Conservation (phyloP, 2,329 filamentous ascomycete genomes). For the Cercospora brassicicola region DNA sequence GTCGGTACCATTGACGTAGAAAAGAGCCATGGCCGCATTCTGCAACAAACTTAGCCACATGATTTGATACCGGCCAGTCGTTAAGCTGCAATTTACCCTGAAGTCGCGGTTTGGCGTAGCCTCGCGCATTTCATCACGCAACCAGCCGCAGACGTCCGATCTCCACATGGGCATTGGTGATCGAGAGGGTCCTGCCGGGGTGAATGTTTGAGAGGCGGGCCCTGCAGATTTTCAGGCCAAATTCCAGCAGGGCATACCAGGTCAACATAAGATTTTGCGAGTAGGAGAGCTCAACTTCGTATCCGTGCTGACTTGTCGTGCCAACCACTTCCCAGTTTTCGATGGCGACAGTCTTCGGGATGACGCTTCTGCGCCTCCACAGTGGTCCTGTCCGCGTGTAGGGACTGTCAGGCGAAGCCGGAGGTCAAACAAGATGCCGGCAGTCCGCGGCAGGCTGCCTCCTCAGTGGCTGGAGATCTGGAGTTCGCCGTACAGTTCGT, state of each 20-base stretch:
- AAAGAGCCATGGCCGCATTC: conserved; percentile 11
- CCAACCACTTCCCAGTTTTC: conserved; percentile 23
- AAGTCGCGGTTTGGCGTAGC: conserved; percentile 19
- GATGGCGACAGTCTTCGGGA: conserved; percentile 22
- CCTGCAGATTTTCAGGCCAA: conserved; percentile 19
- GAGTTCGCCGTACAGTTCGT: conserved; percentile 20
- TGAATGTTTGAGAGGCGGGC: conserved; percentile 16
- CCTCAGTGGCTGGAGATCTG: conserved; percentile 19
- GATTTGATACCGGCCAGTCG: conserved; percentile 18
- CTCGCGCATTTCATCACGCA: conserved; percentile 20
- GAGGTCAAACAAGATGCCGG: conserved; percentile 11
- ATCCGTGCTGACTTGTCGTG: conserved; percentile 13
- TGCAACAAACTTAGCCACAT: conserved; percentile 17
- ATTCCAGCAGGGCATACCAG: conserved; percentile 19
- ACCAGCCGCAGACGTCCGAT: conserved; percentile 26
- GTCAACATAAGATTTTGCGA: conserved; percentile 18
- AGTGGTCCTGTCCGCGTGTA: conserved; percentile 5
- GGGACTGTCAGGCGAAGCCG: conserved; percentile 10
- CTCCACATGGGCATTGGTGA: conserved; percentile 21
- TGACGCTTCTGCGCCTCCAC: conserved; percentile 20
- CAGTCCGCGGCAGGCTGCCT: conserved; percentile 8
- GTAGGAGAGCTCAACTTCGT: conserved; percentile 9
- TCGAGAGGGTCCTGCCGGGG: conserved; percentile 21
- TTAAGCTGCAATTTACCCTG: conserved; percentile 23
- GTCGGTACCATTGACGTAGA: conserved; percentile 14